phyloP scores from a whole-genome alignment of 2,329 filamentous ascomycete species.

The Ophiostoma quercus region DNA sequence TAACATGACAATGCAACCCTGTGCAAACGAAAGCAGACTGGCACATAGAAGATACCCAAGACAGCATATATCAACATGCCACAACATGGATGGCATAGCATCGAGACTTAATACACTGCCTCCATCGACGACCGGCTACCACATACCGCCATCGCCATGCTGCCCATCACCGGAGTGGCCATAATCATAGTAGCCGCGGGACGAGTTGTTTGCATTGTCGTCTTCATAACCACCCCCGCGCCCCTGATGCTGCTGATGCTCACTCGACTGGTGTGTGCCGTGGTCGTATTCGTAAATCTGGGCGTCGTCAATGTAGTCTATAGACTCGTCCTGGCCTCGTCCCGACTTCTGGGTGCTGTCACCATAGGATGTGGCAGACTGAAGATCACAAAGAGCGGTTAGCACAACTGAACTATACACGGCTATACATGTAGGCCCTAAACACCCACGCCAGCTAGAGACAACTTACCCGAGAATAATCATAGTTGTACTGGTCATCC shows the following conservation, averaged over 20 bases:
- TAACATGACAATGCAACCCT: background rate
- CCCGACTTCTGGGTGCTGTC: slow-evolving; percentile 29
- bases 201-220: slow-evolving; percentile 4
- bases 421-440: background rate
- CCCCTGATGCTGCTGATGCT: slow-evolving; percentile 10
- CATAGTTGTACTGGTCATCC: slow-evolving; percentile 35
- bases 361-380: slow-evolving; percentile 32
- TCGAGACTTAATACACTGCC: background rate
- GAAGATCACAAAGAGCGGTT: background rate
- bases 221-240: background rate
- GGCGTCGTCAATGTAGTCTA: slow-evolving; percentile 35
- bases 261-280: slow-evolving; percentile 22
- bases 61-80: background rate
- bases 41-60: background rate
- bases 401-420: background rate
- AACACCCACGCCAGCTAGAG: background rate
- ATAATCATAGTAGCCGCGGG: slow-evolving; percentile 30
- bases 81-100: background rate
- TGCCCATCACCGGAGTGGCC: slow-evolving; percentile 25
- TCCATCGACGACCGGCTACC: background rate
- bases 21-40: background rate
- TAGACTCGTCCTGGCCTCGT: slow-evolving; percentile 21
- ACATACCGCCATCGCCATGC: slow-evolving; percentile 24
- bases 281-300: slow-evolving; percentile 37
- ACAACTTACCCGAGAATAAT: slow-evolving; percentile 36